These are phyloP conservation scores for Cladobotryum protrusum DNA, from an alignment of 2,329 filamentous ascomycete genomes.

Conservation along the genomic window DNA sequence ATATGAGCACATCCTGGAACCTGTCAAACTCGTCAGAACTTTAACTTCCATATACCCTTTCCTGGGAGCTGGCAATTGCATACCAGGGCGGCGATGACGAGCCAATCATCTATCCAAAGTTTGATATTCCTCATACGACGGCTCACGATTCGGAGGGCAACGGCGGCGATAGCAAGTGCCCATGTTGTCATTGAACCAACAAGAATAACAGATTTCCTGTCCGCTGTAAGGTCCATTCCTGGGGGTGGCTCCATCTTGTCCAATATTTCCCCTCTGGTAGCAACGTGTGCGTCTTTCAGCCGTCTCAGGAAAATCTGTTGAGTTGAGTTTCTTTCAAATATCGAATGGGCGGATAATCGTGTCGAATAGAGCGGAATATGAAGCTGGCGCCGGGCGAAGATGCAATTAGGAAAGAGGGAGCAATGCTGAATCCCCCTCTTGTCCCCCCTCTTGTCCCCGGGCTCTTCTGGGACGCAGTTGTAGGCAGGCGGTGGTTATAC, in stretches of 20 bases:
- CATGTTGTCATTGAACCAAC: conserved; percentile 13
- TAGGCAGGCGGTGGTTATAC: no score
- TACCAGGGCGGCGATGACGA: conserved; percentile 20
- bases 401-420: no score
- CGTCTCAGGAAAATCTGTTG: no score
- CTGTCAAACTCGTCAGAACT: neutral
- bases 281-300: no score
- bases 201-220: conserved; percentile 15
- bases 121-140: conserved; percentile 14
- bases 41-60: neutral
- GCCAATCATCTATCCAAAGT: conserved; percentile 21
- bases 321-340: neutral
- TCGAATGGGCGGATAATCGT: no score
- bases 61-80: neutral
- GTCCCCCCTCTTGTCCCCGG: no score
- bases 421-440: no score
- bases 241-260: conserved; percentile 7
- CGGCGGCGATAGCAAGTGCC: conserved; percentile 12
- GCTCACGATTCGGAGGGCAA: conserved; percentile 15
- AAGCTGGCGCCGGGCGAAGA: no score
- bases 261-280: no score
- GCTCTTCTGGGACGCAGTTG: no score
- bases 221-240: conserved; percentile 17
- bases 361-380: no score
- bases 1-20: conserved; percentile 13